phyloP scores from a whole-genome alignment of 768 basidiomycete genomes.

The Mycena rebaudengoi region DNA sequence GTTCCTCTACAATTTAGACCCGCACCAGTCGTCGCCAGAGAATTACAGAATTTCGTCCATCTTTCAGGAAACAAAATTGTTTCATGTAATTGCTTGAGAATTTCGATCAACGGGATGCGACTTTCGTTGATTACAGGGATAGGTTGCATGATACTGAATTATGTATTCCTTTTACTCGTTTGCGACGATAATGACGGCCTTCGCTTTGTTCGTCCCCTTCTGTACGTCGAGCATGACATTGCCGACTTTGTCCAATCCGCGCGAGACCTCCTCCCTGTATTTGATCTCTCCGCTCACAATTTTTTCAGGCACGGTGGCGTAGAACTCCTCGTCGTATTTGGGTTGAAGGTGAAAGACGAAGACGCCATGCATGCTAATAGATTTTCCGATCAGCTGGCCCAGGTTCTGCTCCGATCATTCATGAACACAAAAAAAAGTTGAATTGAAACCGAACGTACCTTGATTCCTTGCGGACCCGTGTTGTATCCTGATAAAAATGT shows the following conservation, averaged over 20 bases:
- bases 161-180: too few species aligned
- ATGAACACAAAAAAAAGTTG: not conserved
- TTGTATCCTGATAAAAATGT: slow-evolving; percentile 28
- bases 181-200: not conserved
- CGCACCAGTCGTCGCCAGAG: too few species aligned
- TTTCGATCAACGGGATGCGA: too few species aligned
- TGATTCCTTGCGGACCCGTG: slow-evolving; percentile 16
- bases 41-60: too few species aligned
- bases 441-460: slow-evolving; percentile 25
- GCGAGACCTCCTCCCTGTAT: slow-evolving; percentile 39
- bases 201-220: slow-evolving; percentile 45
- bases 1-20: too few species aligned
- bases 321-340: slow-evolving; percentile 42
- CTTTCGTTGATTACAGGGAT: too few species aligned
- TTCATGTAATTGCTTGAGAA: too few species aligned
- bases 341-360: slow-evolving; percentile 27
- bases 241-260: slow-evolving; percentile 39
- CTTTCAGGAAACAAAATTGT: too few species aligned
- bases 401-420: slow-evolving; percentile 35
- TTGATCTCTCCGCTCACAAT: slow-evolving; percentile 41
- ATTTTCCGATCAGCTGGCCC: slow-evolving; percentile 40
- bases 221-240: slow-evolving; percentile 41
- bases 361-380: slow-evolving; percentile 50
- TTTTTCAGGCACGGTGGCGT: slow-evolving; percentile 35
- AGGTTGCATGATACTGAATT: too few species aligned